phyloP scores from a whole-genome alignment of 495 filamentous ascomycete species.

The Pyrenula massariospora region DNA sequence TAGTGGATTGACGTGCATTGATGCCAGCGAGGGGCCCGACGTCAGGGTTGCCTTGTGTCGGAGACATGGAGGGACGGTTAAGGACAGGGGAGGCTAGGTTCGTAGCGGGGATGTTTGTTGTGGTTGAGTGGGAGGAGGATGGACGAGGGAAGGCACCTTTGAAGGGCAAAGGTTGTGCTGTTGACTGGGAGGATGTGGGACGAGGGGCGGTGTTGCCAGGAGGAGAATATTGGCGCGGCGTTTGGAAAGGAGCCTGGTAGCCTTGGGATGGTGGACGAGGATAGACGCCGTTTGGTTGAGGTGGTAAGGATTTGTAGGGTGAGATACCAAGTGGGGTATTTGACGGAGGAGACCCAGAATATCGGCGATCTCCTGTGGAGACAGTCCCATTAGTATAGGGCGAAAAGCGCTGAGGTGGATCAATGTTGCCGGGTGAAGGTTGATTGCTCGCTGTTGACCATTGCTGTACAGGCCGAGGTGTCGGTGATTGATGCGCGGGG shows the following conservation, averaged over 20 bases:
- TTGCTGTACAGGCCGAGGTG: neutral
- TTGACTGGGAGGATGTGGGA: conserved; percentile 20
- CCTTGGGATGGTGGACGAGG: conserved; percentile 13
- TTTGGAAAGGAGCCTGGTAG: conserved; percentile 15
- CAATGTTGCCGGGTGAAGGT: neutral
- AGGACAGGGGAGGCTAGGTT: conserved; percentile 27
- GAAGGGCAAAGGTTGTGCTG: conserved; percentile 16
- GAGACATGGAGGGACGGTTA: conserved; percentile 36
- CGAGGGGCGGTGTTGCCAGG: conserved; percentile 6
- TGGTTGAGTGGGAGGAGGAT: conserved; percentile 30
- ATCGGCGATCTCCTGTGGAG: neutral
- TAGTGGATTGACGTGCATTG: neutral
- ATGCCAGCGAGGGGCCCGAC: conserved; percentile 35
- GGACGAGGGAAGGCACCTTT: conserved; percentile 25
- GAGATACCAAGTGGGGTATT: neutral
- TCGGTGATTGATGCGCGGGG: neutral
- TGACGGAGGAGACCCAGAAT: neutral
- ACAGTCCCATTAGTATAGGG: neutral
- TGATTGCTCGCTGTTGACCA: neutral
- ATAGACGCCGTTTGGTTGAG: conserved; percentile 24
- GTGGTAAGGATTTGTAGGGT: conserved; percentile 7
- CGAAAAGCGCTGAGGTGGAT: neutral
- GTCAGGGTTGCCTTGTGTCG: conserved; percentile 34
- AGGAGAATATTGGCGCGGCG: conserved; percentile 16
- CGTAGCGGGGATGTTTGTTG: conserved; percentile 14